phyloP scores from a whole-genome alignment of 345 rosid genomes.

The Populus deltoides region DNA sequence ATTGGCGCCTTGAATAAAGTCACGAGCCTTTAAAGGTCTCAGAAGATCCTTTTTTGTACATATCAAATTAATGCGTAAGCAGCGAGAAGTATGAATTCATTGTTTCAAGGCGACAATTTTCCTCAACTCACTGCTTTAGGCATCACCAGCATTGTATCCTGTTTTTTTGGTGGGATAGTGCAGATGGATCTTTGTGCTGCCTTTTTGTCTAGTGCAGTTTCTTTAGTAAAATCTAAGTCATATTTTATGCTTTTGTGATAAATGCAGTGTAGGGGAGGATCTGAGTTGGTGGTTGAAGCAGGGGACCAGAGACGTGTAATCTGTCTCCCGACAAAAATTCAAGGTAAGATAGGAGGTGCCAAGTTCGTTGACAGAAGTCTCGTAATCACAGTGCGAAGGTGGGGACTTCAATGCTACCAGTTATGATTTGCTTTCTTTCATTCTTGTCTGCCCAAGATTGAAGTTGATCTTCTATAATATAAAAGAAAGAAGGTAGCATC shows the following conservation, averaged over 20 bases:
- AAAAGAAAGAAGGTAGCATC: too few species aligned
- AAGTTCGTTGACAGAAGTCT: slow-evolving; percentile 71
- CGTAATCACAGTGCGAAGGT: slow-evolving; percentile 60
- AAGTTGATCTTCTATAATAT: not conserved
- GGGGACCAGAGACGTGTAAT: slow-evolving; percentile 89
- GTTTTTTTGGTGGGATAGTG: not conserved
- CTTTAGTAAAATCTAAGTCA: slow-evolving; percentile 3
- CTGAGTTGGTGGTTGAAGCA: slow-evolving; percentile 82
- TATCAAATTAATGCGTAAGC: not conserved
- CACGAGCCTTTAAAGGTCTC: not conserved
- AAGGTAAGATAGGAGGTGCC: slow-evolving; percentile 85
- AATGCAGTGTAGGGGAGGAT: slow-evolving; percentile 87
- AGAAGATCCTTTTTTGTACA: not conserved
- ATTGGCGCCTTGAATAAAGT: not conserved
- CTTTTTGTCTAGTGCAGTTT: not conserved
- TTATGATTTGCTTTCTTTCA: not conserved
- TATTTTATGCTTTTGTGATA: slow-evolving; percentile 6
- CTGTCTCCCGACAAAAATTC: slow-evolving; percentile 57
- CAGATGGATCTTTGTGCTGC: not conserved
- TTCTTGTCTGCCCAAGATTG: not conserved
- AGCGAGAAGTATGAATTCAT: not conserved
- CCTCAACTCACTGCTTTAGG: not conserved
- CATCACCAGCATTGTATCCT: not conserved
- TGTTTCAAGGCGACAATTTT: not conserved
- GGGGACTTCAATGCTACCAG: not conserved